A percentile compares a stretch with the other conserved stretches of the same genome.
Evolutionary conservation across 2,329 filamentous ascomycete genomes (phyloP).

Genomic region (Magnaporthales sp.): DNA sequence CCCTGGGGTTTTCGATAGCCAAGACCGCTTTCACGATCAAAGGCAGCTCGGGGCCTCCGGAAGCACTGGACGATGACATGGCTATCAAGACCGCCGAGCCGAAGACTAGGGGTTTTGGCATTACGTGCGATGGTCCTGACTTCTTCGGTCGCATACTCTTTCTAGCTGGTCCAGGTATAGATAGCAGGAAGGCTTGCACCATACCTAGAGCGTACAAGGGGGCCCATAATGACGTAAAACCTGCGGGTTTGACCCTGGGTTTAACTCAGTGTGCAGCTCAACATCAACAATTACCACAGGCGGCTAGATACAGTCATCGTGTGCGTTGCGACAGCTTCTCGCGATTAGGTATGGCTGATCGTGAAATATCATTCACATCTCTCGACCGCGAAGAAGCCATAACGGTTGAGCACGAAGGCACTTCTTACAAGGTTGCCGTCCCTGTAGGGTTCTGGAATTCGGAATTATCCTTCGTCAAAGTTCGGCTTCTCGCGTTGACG

Average conservation of each 20-base stretch:
- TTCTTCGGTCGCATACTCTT: neutral
- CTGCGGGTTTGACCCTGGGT: no score
- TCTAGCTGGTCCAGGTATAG: neutral
- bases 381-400: no score
- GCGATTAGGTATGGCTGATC: no score
- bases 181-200: neutral
- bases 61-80: neutral
- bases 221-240: no score
- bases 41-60: neutral
- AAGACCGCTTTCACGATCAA: neutral
- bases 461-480: neutral
- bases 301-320: no score
- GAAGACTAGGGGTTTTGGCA: neutral
- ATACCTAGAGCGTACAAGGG: neutral
- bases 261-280: no score
- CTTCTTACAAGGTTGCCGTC: neutral
- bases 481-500: neutral
- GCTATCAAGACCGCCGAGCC: neutral
- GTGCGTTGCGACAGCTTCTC: no score
- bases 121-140: neutral
- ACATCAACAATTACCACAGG: no score
- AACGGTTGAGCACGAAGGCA: neutral
- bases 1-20: neutral
- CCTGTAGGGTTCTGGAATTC: neutral
- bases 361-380: no score